Evolutionary conservation across 169 alveolate species (phyloP).

Genomic region (Plasmodium adleri): DNA sequence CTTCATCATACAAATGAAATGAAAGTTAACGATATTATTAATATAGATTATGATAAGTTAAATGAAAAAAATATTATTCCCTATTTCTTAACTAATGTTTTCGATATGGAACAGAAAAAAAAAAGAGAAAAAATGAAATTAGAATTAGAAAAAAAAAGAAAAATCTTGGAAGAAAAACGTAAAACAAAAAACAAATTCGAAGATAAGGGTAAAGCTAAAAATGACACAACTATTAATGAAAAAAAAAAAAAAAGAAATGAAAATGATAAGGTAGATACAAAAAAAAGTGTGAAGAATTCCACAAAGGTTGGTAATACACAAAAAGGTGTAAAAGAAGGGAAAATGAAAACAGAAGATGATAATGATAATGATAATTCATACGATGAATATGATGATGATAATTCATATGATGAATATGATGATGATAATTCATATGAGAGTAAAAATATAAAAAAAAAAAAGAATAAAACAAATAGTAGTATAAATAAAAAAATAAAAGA

Average conservation of each 20-base stretch:
- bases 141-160: constrained; percentile 27
- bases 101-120: constrained; percentile 55
- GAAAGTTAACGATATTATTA: constrained; percentile 59
- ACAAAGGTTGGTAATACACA: not conserved
- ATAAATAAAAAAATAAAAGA: not conserved
- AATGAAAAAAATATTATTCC: constrained; percentile 72
- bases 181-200: constrained; percentile 24
- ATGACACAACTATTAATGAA: not conserved
- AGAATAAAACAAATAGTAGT: not conserved
- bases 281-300: not conserved
- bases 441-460: not conserved
- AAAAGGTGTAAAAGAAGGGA: constrained; percentile 2
- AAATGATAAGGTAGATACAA: constrained; percentile 5
- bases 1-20: constrained; percentile 42
- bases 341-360: not conserved
- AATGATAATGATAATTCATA: not conserved
- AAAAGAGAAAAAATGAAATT: constrained; percentile 57
- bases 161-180: constrained; percentile 19
- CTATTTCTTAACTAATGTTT: constrained; percentile 44
- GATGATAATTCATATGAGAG: constrained; percentile 5
- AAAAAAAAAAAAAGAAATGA: not conserved
- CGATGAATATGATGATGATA: constrained; percentile 3
- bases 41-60: constrained; percentile 60
- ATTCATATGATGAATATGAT: not conserved
- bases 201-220: constrained; percentile 1